A percentile compares a stretch with the other conserved stretches of the same genome.
Evolutionary conservation across 2,329 filamentous ascomycete species (phyloP).

Genomic region (Acrodontium crateriforme): DNA sequence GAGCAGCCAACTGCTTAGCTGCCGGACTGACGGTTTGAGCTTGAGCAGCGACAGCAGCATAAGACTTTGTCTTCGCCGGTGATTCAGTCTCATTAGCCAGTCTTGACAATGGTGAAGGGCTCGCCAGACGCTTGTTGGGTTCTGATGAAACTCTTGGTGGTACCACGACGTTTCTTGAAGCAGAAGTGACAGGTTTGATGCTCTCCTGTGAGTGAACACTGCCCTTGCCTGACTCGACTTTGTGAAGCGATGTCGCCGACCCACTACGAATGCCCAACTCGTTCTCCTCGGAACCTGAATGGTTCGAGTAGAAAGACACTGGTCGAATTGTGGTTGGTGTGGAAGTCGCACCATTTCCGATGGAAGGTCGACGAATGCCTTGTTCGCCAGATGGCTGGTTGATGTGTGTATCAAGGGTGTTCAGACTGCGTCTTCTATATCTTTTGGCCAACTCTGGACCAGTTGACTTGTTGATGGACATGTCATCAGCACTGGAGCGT

Average conservation of each 20-base stretch:
- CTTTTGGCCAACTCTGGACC: constrained; percentile 57
- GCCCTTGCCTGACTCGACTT: constrained; percentile 2
- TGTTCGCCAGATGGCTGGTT: constrained; percentile 7
- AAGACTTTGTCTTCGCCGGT: constrained; percentile 18
- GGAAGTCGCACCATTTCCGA: constrained; percentile 15
- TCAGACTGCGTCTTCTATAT: constrained; percentile 71
- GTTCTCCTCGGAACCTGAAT: constrained; percentile 23
- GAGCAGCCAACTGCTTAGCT: constrained; percentile 70
- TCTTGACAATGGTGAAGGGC: constrained; percentile 35
- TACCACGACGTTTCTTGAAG: too few species aligned
- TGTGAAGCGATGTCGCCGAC: constrained; percentile 7
- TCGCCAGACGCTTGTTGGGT: constrained; percentile 26
- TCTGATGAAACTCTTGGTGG: constrained; percentile 26
- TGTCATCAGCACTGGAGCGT: constrained; percentile 51
- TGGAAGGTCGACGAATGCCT: constrained; percentile 12
- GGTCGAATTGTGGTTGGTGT: constrained; percentile 21
- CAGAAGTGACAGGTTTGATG: constrained; percentile 10
- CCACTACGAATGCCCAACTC: constrained; percentile 7
- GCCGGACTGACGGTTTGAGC: constrained; percentile 46
- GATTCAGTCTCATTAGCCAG: constrained; percentile 25
- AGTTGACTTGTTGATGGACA: constrained; percentile 44
- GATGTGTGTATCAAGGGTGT: constrained; percentile 40
- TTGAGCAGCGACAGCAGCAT: constrained; percentile 19
- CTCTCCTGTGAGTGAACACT: constrained; percentile 7
- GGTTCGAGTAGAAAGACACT: constrained; percentile 19